Conservation (phyloP, 805 yeast genomes). For the Candida railenensis region DNA sequence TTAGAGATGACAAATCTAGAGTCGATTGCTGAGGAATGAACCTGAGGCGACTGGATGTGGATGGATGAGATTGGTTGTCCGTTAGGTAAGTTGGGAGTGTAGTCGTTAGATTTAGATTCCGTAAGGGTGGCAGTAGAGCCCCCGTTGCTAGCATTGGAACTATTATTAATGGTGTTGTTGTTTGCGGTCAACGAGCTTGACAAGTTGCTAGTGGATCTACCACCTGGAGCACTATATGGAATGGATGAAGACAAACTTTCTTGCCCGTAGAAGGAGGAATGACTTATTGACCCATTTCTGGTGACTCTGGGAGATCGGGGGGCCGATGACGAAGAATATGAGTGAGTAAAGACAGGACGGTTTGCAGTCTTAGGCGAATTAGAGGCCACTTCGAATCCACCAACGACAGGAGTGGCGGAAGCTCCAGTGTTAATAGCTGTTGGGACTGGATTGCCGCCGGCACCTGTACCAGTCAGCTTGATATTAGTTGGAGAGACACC, state of each 20-base stretch:
- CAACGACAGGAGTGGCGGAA: slow-evolving; percentile 11
- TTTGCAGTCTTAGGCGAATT: slow-evolving; percentile 6
- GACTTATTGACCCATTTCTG: slow-evolving; percentile 38
- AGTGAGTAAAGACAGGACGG: slow-evolving; percentile 8
- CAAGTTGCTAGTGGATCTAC: slow-evolving; percentile 24
- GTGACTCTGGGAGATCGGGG: slow-evolving; percentile 35
- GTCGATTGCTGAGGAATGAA: slow-evolving; percentile 62
- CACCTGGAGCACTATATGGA: slow-evolving; percentile 74
- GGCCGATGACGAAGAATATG: slow-evolving; percentile 11
- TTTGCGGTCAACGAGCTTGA: neutral
- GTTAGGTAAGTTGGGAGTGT: slow-evolving; percentile 51
- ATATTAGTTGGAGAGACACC: slow-evolving; percentile 5
- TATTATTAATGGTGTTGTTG: slow-evolving; percentile 25
- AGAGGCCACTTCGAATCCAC: slow-evolving; percentile 7
- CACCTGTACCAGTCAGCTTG: neutral
- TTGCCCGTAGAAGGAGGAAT: slow-evolving; percentile 36
- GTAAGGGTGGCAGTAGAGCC: neutral
- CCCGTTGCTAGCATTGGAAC: slow-evolving; percentile 7
- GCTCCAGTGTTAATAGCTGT: neutral
- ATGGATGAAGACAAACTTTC: slow-evolving; percentile 57
- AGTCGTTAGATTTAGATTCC: slow-evolving; percentile 14
- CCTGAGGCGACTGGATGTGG: slow-evolving; percentile 70
- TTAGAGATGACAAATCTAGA: slow-evolving; percentile 83
- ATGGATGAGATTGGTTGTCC: slow-evolving; percentile 62
- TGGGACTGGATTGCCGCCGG: neutral